Percentiles rank a stretch among this genome's conserved stretches.
phyloP scores from a whole-genome alignment of 768 basidiomycete species.

The Auricularia cornea region DNA sequence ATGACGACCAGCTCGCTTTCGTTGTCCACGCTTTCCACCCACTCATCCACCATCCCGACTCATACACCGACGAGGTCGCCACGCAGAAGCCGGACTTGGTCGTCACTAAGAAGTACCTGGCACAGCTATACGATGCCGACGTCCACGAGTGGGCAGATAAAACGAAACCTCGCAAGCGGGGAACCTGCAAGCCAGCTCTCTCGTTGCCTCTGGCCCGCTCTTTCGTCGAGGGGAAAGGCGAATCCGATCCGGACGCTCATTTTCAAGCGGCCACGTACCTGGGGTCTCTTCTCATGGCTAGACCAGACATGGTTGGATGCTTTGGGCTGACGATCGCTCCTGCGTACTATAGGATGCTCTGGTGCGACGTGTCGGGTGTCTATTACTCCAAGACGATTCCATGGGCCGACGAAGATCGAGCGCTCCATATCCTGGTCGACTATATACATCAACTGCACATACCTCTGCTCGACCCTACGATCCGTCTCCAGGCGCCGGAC shows the following conservation, averaged over 20 bases:
- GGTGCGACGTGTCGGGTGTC: not conserved
- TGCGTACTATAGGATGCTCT: not conserved
- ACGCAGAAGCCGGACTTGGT: not conserved
- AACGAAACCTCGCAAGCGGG: no score
- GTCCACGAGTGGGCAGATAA: no score
- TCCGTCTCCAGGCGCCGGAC: not conserved
- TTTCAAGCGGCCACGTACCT: not conserved
- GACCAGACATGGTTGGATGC: not conserved
- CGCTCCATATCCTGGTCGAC: not conserved
- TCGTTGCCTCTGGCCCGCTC: not conserved
- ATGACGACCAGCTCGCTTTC: not conserved
- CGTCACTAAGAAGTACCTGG: not conserved
- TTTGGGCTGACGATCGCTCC: not conserved
- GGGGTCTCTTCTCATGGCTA: not conserved
- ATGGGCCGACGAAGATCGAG: not conserved
- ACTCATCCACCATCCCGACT: not conserved
- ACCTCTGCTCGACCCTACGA: not conserved
- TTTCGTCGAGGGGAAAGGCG: not conserved
- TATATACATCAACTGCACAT: not conserved
- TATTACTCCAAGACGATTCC: not conserved
- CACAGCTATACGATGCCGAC: no score
- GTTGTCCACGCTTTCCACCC: not conserved
- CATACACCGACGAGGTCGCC: not conserved
- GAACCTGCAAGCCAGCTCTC: not conserved
- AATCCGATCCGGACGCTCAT: not conserved